A percentile compares a stretch with the other conserved stretches of the same genome.
These are phyloP conservation scores for Globisporangium barbulae DNA, from an alignment of 352 stramenopile genomes.

Conservation along the genomic window DNA sequence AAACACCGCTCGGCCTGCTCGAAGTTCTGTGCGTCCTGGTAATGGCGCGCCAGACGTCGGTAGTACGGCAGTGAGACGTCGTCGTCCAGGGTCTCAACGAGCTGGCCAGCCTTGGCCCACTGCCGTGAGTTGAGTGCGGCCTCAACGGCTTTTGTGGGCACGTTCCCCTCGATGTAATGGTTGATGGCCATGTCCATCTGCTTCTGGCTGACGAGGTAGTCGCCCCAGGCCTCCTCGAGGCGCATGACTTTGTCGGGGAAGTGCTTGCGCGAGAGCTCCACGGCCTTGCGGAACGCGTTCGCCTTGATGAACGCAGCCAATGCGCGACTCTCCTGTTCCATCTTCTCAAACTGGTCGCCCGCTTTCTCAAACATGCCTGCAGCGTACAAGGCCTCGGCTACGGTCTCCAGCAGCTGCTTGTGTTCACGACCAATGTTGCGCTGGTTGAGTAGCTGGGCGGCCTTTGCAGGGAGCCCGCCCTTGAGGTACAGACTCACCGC, in stretches of 20 bases:
- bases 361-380: slow-evolving; percentile 92
- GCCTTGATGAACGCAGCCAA: slow-evolving; percentile 92
- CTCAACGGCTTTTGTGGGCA: slow-evolving; percentile 90
- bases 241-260: slow-evolving; percentile 91
- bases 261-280: slow-evolving; percentile 89
- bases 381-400: slow-evolving; percentile 86
- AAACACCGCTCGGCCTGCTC: slow-evolving; percentile 92
- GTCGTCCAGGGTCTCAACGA: slow-evolving; percentile 90
- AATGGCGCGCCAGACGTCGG: slow-evolving; percentile 85
- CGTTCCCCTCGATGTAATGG: slow-evolving; percentile 95
- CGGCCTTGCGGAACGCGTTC: slow-evolving; percentile 90
- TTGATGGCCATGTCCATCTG: slow-evolving; percentile 96
- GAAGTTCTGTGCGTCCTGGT: slow-evolving; percentile 83
- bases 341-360: slow-evolving; percentile 92
- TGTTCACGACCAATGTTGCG: slow-evolving; percentile 86
- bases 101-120: slow-evolving; percentile 90
- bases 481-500: slow-evolving; percentile 93
- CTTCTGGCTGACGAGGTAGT: slow-evolving; percentile 91
- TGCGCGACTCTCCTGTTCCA: slow-evolving; percentile 89
- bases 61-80: slow-evolving; percentile 91
- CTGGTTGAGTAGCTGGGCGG: slow-evolving; percentile 82
- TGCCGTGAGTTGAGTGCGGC: slow-evolving; percentile 91
- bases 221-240: slow-evolving; percentile 92
- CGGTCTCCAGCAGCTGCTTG: slow-evolving; percentile 86
- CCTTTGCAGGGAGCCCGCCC: slow-evolving; percentile 89